Base-by-base conservation (phyloP, 495 filamentous ascomycete species). In the Aspergillus ostianus region DNA sequence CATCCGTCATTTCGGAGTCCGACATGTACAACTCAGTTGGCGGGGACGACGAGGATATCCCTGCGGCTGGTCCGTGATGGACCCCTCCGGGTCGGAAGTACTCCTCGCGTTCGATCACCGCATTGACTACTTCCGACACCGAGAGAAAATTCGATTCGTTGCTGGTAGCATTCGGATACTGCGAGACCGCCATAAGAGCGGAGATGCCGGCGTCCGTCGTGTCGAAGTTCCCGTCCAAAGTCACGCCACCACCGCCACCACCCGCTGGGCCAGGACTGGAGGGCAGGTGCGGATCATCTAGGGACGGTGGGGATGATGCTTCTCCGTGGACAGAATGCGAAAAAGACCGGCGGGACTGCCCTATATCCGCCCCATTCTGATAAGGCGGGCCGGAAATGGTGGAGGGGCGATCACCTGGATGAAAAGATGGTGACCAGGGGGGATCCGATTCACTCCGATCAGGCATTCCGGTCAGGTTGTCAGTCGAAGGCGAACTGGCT, bases 171-270 rank as follows among this genome's bases (percentile, higher is more conserved):
- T 63, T 62, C 6, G 73, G 67, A 51, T 73, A 71, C 6, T 72
- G 72, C 18, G 72, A 66, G 9, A 77, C 67, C 7, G 75, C 68
- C 57, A 74, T 70, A 5, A 76, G 64, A 56, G 73, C 74, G 36
- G 74, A 72, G 27, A 63, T 45, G n/a, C 53, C 61, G 41, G 57
- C 55, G 32, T 64, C 44, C 21, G 61, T 44, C 30, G 61, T 44
- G 52, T 56, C 49, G 51, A 57, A 26, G 32, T 41, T 13, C 10
- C 13, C 36, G 13, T 41, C 36, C 36, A 41, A 17, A 8, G 36
- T 41, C 36, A 41, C 36, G 36, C 36, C 36, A 17, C 23, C 23
- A 26, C 29, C 29, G 29, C 7, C 29, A 32, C 36, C 36, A 41
- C 36, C 13, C 13, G 36, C 36, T 41, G 36, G 36, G 36, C 36